A percentile compares a stretch with the other conserved stretches of the same genome.
Evolutionary conservation across 306 rosid species (phyloP).

Genomic region (Fagus sylvatica): DNA sequence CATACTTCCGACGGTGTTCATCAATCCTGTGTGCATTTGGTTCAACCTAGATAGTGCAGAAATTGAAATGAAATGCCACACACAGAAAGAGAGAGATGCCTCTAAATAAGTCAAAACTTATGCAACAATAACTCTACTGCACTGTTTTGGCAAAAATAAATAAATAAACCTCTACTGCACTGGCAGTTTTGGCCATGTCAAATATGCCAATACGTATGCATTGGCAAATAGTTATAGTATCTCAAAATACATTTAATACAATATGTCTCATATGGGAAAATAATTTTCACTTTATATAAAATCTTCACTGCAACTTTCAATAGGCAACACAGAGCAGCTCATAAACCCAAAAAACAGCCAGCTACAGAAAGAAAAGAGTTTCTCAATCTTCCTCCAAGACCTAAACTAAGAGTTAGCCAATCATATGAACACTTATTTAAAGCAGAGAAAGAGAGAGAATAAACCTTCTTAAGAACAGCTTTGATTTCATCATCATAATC

Average conservation of each 20-base stretch:
- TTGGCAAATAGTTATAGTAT: background rate
- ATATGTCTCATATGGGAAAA: background rate
- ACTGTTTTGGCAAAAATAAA: too few species aligned
- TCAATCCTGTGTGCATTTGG: conserved; percentile 88
- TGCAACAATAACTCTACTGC: background rate
- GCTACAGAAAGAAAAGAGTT: background rate
- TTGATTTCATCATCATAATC: conserved; percentile 86
- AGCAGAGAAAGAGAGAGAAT: conserved; percentile 16
- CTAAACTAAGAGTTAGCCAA: background rate
- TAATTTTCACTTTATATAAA: background rate
- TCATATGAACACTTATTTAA: background rate
- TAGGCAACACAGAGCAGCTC: background rate
- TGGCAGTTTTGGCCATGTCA: background rate
- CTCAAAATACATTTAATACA: background rate
- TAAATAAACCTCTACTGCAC: too few species aligned
- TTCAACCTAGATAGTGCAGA: conserved; percentile 58
- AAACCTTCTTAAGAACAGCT: conserved; percentile 83
- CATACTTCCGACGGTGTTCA: conserved; percentile 91
- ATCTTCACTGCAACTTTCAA: background rate
- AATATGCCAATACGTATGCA: background rate
- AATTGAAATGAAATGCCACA: conserved; percentile 22
- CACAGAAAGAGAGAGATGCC: background rate
- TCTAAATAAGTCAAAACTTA: background rate
- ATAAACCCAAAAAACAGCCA: background rate
- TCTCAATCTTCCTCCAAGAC: background rate